Evolutionary conservation across 495 filamentous ascomycete species (phyloP).

Genomic region (Pseudevernia furfuracea): DNA sequence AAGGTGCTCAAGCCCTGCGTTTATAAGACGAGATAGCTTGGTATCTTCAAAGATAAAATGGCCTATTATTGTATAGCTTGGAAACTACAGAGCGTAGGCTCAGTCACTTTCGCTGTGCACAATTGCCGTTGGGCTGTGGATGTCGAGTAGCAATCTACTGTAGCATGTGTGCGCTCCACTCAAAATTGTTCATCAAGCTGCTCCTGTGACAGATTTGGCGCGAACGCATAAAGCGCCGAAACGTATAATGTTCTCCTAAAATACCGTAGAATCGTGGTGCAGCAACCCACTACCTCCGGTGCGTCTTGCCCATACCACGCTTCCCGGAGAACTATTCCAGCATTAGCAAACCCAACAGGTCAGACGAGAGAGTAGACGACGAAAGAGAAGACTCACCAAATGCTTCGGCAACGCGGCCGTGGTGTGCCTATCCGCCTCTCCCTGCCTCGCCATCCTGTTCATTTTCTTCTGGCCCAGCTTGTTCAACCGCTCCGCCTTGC

Average conservation of each 20-base stretch:
- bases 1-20: slow-evolving; percentile 89
- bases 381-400: slow-evolving; percentile 53
- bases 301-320: slow-evolving; percentile 51
- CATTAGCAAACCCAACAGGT: slow-evolving; percentile 19
- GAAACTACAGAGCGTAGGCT: neutral
- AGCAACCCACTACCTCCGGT: slow-evolving; percentile 39
- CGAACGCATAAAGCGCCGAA: slow-evolving; percentile 1
- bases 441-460: slow-evolving; percentile 93
- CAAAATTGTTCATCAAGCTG: neutral
- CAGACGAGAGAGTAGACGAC: neutral
- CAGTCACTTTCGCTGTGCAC: neutral
- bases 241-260: neutral
- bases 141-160: no score
- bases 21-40: slow-evolving; percentile 73
- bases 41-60: neutral
- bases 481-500: slow-evolving; percentile 71
- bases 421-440: slow-evolving; percentile 92
- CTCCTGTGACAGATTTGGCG: neutral
- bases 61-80: neutral
- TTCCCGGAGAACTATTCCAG: slow-evolving; percentile 46
- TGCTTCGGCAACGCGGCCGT: slow-evolving; percentile 78
- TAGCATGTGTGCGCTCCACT: neutral
- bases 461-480: slow-evolving; percentile 96
- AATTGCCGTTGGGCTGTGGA: neutral
- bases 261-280: neutral